A percentile compares a stretch with the other conserved stretches of the same genome.
Evolutionary conservation across 176 grass and related monocot species (phyloP).

Genomic region (Rhynchospora breviuscula): DNA sequence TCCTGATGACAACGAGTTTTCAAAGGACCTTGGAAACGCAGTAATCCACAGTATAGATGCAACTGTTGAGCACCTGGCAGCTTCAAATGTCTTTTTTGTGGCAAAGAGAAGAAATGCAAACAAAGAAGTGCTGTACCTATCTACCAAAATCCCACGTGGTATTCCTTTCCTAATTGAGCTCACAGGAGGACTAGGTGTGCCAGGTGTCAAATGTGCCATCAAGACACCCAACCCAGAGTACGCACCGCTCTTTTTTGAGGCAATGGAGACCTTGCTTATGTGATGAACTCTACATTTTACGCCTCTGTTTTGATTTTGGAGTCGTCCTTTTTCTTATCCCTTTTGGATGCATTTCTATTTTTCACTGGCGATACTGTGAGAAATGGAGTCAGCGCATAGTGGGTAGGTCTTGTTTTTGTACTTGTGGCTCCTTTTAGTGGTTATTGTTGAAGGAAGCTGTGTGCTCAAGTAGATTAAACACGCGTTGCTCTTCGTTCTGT

Average conservation of each 20-base stretch:
- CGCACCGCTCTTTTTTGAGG: constrained; percentile 79
- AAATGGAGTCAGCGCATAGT: not conserved
- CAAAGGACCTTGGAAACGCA: constrained; percentile 51
- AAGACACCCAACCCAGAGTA: constrained; percentile 81
- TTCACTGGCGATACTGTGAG: not conserved
- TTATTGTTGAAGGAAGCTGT: not conserved
- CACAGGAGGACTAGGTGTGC: constrained; percentile 52
- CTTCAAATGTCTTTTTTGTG: constrained; percentile 87
- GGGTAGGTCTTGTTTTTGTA: constrained; percentile 2
- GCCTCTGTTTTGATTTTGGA: not conserved
- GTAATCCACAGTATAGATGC: constrained; percentile 73
- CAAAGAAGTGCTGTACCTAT: constrained; percentile 63
- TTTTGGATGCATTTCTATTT: not conserved
- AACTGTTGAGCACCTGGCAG: constrained; percentile 54
- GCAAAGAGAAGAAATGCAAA: constrained; percentile 86
- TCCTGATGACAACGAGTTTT: constrained; percentile 73
- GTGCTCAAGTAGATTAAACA: not conserved
- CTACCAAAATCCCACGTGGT: constrained; percentile 49
- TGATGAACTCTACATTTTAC: constrained; percentile 23
- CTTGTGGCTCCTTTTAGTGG: not conserved
- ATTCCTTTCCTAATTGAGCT: constrained; percentile 90
- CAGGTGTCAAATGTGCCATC: constrained; percentile 81
- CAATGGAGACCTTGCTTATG: constrained; percentile 71
- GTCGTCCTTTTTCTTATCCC: not conserved
- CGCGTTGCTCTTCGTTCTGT: not conserved